Conservation (phyloP, 345 rosid species). For the Bruguiera parviflora region DNA sequence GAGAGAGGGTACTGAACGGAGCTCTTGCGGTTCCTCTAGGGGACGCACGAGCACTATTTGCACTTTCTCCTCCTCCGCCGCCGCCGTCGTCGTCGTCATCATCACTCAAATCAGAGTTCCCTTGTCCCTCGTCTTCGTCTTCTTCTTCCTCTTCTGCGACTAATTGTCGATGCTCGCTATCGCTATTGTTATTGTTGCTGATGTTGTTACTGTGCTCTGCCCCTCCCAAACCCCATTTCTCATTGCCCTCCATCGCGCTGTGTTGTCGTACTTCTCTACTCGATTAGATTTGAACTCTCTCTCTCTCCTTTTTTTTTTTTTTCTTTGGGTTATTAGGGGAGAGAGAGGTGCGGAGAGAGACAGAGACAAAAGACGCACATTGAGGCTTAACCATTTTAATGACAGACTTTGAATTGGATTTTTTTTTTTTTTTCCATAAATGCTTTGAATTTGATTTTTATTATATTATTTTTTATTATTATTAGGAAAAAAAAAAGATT, state of each 20-base stretch:
- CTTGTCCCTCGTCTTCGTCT: neutral
- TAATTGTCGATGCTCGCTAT: slow-evolving; percentile 4
- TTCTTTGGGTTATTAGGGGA: no score
- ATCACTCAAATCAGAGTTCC: slow-evolving; percentile 31
- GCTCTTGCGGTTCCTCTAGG: slow-evolving; percentile 60
- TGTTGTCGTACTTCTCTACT: no score
- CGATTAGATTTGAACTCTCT: no score
- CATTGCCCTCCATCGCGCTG: slow-evolving; percentile 32
- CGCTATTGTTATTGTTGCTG: slow-evolving; percentile 21
- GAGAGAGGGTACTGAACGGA: slow-evolving; percentile 76
- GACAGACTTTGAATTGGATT: no score
- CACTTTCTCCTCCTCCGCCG: neutral
- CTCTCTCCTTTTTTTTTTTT: no score
- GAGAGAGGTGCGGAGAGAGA: no score
- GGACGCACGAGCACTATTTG: slow-evolving; percentile 21
- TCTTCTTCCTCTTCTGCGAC: slow-evolving; percentile 21
- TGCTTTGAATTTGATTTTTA: no score
- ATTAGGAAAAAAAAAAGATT: no score
- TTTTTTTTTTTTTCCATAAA: no score
- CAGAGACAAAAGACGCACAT: no score
- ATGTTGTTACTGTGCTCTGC: neutral
- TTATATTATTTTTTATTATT: no score
- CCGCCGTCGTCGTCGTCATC: slow-evolving; percentile 27
- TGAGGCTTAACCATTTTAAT: no score
- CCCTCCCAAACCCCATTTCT: slow-evolving; percentile 17